Evolutionary conservation across 805 yeast species (phyloP), one percentile per base, ranked within the genome.

Genomic region (Phaffomyces antillensis): DNA sequence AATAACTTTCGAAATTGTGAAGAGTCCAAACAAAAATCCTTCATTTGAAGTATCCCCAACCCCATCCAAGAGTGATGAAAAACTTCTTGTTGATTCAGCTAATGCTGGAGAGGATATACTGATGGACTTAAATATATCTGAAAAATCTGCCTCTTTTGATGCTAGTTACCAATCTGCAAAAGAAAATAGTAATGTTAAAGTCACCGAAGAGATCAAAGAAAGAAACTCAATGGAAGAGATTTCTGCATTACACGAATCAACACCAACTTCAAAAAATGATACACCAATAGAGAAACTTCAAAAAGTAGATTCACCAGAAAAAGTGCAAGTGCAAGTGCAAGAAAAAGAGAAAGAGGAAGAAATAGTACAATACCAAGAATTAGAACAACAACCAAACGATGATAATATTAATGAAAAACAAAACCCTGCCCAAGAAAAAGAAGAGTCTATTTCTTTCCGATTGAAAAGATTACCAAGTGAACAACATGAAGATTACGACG

Each of bases 1-100:
- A 1, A 50, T 56, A 18, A 49, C 38, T 36, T 49, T 54, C 18
- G 42, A 44, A 10, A 44, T 41, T 20, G 41, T 48, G 7, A 46
- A 26, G 20, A 41, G 42, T 25, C 46, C 49, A n/a, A 25, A 32
- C 3, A 44, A 41, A 16, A 30, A 13, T 11, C 6, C 30, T 9
- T 3, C 30, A 28, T 28, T 11, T 28, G 13, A 12, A 12, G 15
- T 28, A 13, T 28, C 30, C 11, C 30, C 30, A 28, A 28, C 11
- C 12, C 7, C 30, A 28, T 28, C 30, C 11, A 28, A 28, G 13
- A 28, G 10, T 11, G 13, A 28, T 28, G 11, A 28, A 28, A 28
- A 10, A 10, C 13, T 5, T 28, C 30, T 11, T 7, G 30, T 4
- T 28, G 13, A 28, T 11, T 9, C 30, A 28, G 15, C 5, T 3